Percentiles rank a stretch among this genome's conserved stretches.
Conservation (phyloP, 2,329 filamentous ascomycete genomes). For the Paraphoma sp. region DNA sequence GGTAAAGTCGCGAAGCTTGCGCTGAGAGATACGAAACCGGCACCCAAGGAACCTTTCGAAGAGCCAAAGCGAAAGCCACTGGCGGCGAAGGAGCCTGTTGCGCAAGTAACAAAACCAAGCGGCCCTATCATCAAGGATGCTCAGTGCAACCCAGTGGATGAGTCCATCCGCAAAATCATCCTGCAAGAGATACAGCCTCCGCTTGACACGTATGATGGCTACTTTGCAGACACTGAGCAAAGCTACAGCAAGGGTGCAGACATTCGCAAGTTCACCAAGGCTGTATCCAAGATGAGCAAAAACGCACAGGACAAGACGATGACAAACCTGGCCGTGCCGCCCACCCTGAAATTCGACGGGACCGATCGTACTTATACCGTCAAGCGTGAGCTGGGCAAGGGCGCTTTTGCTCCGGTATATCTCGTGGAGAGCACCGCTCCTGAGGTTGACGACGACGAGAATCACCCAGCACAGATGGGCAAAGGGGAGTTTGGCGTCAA, state of each 20-base stretch:
- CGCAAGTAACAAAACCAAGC: slow-evolving; percentile 54
- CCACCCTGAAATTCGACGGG: slow-evolving; percentile 72
- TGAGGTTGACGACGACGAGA: slow-evolving; percentile 54
- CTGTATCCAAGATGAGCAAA: slow-evolving; percentile 63
- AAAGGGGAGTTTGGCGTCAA: slow-evolving; percentile 66
- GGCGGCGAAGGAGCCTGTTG: slow-evolving; percentile 47
- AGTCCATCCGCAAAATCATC: slow-evolving; percentile 75
- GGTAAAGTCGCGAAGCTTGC: slow-evolving; percentile 59
- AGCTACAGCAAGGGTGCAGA: slow-evolving; percentile 72
- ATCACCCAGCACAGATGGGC: slow-evolving; percentile 62
- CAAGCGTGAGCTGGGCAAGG: slow-evolving; percentile 85
- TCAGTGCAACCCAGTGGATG: slow-evolving; percentile 90
- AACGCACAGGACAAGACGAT: slow-evolving; percentile 66
- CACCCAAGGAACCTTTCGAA: slow-evolving; percentile 27
- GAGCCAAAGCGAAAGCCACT: slow-evolving; percentile 21
- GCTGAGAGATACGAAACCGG: slow-evolving; percentile 52
- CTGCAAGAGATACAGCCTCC: slow-evolving; percentile 76
- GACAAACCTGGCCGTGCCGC: slow-evolving; percentile 64
- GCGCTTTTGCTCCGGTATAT: slow-evolving; percentile 95
- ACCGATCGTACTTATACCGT: slow-evolving; percentile 74
- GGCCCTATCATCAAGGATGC: slow-evolving; percentile 80
- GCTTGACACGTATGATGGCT: slow-evolving; percentile 77
- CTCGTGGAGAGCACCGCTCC: slow-evolving; percentile 77
- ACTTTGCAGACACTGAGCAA: slow-evolving; percentile 72
- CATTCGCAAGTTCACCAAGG: slow-evolving; percentile 82